A percentile compares a stretch with the other conserved stretches of the same genome.
Evolutionary conservation across 2,329 filamentous ascomycete genomes (phyloP).

Genomic region (Anthostomella pinea): DNA sequence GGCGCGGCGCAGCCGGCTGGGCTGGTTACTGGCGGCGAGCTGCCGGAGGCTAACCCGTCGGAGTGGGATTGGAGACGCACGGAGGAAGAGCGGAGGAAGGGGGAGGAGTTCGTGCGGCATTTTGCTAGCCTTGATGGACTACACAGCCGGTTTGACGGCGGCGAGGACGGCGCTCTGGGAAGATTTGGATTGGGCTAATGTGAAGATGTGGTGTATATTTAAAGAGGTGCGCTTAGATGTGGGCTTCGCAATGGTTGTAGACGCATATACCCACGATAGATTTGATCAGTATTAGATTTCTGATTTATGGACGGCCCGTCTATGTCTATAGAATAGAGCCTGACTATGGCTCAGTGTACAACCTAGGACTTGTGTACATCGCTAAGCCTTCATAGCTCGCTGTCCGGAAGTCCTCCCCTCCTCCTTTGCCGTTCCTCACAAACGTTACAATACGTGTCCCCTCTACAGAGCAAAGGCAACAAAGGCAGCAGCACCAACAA

Average conservation of each 20-base stretch:
- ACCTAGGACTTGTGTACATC: too few relatives aligned
- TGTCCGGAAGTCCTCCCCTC: too few relatives aligned
- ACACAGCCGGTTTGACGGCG: constrained; percentile 51
- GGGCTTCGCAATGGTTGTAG: too few relatives aligned
- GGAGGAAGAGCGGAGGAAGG: constrained; percentile 53
- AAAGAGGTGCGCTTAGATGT: too few relatives aligned
- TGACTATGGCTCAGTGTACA: too few relatives aligned
- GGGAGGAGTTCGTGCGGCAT: constrained; percentile 52
- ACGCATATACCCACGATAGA: constrained; percentile 1
- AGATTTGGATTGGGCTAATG: constrained; percentile 43
- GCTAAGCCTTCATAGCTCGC: too few relatives aligned
- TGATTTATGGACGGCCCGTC: too few relatives aligned
- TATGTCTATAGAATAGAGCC: too few relatives aligned
- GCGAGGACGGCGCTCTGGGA: constrained; percentile 49
- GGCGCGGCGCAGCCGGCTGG: constrained; percentile 19
- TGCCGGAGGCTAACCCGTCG: constrained; percentile 34
- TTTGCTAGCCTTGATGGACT: constrained; percentile 57
- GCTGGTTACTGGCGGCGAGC: constrained; percentile 35
- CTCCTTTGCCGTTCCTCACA: not conserved
- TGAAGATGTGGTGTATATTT: not conserved
- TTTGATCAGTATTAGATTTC: not conserved
- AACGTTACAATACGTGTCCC: not conserved
- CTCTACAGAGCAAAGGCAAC: constrained; percentile 32
- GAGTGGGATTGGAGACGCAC: constrained; percentile 59
- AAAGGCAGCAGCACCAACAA: constrained; percentile 30